Evolutionary conservation across 805 yeast genomes (phyloP), one percentile per base, ranked within the genome.

Genomic region (Candida easanensis): DNA sequence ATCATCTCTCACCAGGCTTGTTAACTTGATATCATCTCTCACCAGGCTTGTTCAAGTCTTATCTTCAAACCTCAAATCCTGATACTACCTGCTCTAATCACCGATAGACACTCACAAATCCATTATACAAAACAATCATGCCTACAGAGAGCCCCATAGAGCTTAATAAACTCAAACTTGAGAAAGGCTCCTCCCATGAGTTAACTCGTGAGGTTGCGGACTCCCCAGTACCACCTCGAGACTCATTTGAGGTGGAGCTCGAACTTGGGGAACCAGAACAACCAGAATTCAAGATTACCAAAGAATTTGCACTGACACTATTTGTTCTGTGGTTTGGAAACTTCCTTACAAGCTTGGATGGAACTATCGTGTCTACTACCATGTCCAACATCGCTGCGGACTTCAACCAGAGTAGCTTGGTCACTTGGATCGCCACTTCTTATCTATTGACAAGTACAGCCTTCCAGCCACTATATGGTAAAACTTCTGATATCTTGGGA

Each of bases 381-480:
- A 64, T 81, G 57, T 71, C 76, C 32, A 70, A 73, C 22, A 81
- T 82, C 34, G 84, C 85, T 17, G 71, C 80, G 5, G 79, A 79
- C 19, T 70, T 82, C 57, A 62, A 77, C 36, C 77, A 75, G 36
- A 66, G 80, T 32, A 68, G 71, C 15, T 56, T 71, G 42, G 64
- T 77, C 5, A 64, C 80, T 3, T 84, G 91, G 90, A 82, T 84
- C 3, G 88, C 89, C 4, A 79, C 89, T 0, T 76, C 86, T 1
- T 80, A 82, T 42, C 65, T 86, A 25, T 63, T 86, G 22, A 81
- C 90, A 1, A 79, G 78, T 47, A 76, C 87, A 4, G 85, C 86
- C 1, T 82, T 83, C 60, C 90, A 84, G 62, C 90, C 88, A 0
- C 58, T 85, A 20, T 82, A 79, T 43, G 93, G 91, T 4, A 76